Evolutionary conservation across 1,284 basidiomycete genomes (phyloP).

Genomic region (Irpex sp.): DNA sequence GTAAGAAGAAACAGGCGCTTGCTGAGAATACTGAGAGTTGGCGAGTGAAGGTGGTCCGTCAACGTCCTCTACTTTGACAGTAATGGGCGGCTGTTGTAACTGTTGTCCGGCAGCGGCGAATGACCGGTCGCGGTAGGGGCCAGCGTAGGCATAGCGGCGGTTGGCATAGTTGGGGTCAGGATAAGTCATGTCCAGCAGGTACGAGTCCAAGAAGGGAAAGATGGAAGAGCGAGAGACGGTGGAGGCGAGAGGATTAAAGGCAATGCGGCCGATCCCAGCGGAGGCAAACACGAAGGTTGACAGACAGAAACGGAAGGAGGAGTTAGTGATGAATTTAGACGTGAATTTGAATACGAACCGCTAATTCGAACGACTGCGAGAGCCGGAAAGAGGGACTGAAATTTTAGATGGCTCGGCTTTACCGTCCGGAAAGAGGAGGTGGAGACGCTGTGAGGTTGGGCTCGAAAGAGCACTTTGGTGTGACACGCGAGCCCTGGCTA

Average conservation of each 20-base stretch:
- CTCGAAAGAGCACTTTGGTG: slow-evolving; percentile 24
- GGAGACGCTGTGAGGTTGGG: slow-evolving; percentile 13
- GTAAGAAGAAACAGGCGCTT: slow-evolving; percentile 2
- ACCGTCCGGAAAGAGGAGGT: slow-evolving; percentile 9
- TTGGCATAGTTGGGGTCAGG: slow-evolving; percentile 12
- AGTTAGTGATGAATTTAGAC: slow-evolving; percentile 13
- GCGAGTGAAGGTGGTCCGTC: slow-evolving; percentile 8
- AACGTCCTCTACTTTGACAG: slow-evolving; percentile 14
- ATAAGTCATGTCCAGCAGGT: slow-evolving; percentile 11
- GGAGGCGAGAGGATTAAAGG: slow-evolving; percentile 2
- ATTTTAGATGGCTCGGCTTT: slow-evolving; percentile 7
- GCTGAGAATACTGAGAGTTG: slow-evolving; percentile 5
- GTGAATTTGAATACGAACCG: slow-evolving; percentile 14
- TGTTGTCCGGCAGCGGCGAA: slow-evolving; percentile 2
- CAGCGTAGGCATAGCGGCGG: slow-evolving; percentile 12
- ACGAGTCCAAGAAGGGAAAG: neutral
- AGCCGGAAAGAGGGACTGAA: slow-evolving; percentile 6
- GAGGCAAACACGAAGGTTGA: slow-evolving; percentile 9
- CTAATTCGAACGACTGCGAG: neutral
- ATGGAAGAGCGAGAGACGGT: neutral
- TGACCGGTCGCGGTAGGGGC: slow-evolving; percentile 12
- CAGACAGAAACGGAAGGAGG: slow-evolving; percentile 7
- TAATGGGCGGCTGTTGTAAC: slow-evolving; percentile 7
- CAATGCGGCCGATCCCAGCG: slow-evolving; percentile 2
- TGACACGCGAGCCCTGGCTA: slow-evolving; percentile 2